phyloP scores from a whole-genome alignment of 2,329 filamentous ascomycete species.

The Hirsutella thompsonii region DNA sequence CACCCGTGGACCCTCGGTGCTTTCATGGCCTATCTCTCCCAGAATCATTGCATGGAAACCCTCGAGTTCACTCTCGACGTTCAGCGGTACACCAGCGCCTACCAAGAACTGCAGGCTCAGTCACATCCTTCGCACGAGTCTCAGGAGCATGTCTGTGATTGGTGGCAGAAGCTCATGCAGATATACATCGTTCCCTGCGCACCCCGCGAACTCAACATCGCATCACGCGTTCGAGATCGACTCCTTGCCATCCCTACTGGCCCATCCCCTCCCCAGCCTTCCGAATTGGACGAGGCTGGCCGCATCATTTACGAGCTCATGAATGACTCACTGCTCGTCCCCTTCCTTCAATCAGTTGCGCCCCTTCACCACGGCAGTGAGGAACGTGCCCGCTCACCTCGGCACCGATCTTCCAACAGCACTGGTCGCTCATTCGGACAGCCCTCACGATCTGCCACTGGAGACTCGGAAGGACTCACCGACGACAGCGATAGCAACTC shows the following conservation, averaged over 20 bases:
- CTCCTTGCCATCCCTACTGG: slow-evolving; percentile 47
- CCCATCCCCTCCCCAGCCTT: slow-evolving; percentile 57
- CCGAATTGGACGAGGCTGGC: slow-evolving; percentile 68
- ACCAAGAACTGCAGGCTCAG: slow-evolving; percentile 29
- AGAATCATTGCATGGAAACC: slow-evolving; percentile 94
- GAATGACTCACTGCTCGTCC: slow-evolving; percentile 90
- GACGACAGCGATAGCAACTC: slow-evolving; percentile 56
- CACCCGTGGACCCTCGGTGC: slow-evolving; percentile 83
- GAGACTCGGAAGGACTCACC: slow-evolving; percentile 38
- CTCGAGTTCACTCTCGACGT: slow-evolving; percentile 95
- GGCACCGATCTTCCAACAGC: slow-evolving; percentile 3
- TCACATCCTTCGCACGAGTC: slow-evolving; percentile 25
- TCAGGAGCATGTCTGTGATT: slow-evolving; percentile 56
- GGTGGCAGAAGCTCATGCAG: slow-evolving; percentile 81
- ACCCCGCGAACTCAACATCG: slow-evolving; percentile 81
- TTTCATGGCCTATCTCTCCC: slow-evolving; percentile 93
- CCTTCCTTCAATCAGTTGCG: slow-evolving; percentile 65
- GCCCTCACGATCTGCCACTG: slow-evolving; percentile 20
- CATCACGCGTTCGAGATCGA: slow-evolving; percentile 70
- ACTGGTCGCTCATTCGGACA: slow-evolving; percentile 1
- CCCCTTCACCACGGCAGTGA: slow-evolving; percentile 21
- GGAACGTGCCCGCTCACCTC: slow-evolving; percentile 27
- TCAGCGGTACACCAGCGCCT: slow-evolving; percentile 61
- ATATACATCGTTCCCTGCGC: slow-evolving; percentile 82
- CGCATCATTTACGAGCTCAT: slow-evolving; percentile 88